Conservation (phyloP, 495 filamentous ascomycete species). For the Baudoinia panamericana region DNA sequence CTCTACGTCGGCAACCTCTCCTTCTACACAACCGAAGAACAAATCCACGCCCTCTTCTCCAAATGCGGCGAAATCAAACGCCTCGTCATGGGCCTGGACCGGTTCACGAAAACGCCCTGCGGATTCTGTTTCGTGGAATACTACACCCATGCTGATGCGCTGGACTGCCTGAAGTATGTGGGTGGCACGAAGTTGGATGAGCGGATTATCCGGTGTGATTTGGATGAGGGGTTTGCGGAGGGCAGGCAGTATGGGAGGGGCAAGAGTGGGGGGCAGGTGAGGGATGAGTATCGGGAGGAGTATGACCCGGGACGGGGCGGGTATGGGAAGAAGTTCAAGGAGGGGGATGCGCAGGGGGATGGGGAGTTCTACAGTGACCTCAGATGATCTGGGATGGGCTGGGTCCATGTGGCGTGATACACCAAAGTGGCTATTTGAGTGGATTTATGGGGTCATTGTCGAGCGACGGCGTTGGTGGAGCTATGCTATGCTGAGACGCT, state of each 20-base stretch:
- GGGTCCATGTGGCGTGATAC: no score
- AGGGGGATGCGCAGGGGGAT: slow-evolving; percentile 20
- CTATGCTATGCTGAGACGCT: no score
- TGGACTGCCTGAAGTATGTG: slow-evolving; percentile 97
- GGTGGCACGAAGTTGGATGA: slow-evolving; percentile 98
- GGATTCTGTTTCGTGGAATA: slow-evolving; percentile 99
- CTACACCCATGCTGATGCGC: slow-evolving; percentile 88
- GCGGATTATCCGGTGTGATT: slow-evolving; percentile 87
- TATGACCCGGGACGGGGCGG: slow-evolving; percentile 91
- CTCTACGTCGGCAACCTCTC: slow-evolving; percentile 98
- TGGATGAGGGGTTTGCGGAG: slow-evolving; percentile 91
- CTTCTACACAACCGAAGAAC: slow-evolving; percentile 99
- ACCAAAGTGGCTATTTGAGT: no score
- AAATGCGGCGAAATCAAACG: slow-evolving; percentile 94
- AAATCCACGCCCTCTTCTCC: slow-evolving; percentile 62
- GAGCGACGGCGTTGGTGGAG: no score
- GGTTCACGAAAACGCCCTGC: slow-evolving; percentile 93
- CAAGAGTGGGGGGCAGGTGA: slow-evolving; percentile 91
- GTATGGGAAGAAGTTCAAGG: slow-evolving; percentile 40
- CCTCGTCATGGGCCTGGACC: slow-evolving; percentile 94
- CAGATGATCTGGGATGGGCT: no score
- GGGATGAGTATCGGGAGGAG: slow-evolving; percentile 94
- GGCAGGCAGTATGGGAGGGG: slow-evolving; percentile 83
- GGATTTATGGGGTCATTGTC: no score
- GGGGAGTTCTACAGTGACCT: no score